phyloP scores from a whole-genome alignment of 1,139 yeast species.

The Arxiozyma slooffiae region DNA sequence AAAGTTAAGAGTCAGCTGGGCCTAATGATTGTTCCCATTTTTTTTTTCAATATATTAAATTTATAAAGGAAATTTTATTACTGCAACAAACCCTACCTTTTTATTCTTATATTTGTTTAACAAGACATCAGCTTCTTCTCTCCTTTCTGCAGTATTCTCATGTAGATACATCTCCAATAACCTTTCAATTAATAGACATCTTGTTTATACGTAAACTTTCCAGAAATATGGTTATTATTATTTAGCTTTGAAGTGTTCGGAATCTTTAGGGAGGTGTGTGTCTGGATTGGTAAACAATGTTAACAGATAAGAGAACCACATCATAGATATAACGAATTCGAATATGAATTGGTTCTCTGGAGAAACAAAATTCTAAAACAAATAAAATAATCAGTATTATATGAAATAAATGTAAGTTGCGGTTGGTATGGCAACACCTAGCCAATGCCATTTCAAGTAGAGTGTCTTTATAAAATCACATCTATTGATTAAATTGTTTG shows the following conservation, averaged over 20 bases:
- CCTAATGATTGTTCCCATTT: conserved; percentile 49
- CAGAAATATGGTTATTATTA: conserved; percentile 23
- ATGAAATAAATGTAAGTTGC: conserved; percentile 51
- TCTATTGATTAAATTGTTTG: neutral
- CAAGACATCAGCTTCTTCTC: conserved; percentile 12
- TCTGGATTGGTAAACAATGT: conserved; percentile 59
- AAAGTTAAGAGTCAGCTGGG: conserved; percentile 51
- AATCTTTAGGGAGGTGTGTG: conserved; percentile 44
- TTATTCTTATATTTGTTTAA: conserved; percentile 5
- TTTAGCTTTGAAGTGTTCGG: conserved; percentile 13
- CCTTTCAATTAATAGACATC: conserved; percentile 30
- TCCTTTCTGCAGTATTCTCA: conserved; percentile 6
- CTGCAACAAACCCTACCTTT: conserved; percentile 30
- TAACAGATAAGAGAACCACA: conserved; percentile 61
- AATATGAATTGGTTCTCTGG: conserved; percentile 38
- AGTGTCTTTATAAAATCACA: conserved; percentile 24
- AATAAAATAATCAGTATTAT: conserved; percentile 53
- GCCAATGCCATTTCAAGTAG: conserved; percentile 47
- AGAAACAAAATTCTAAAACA: conserved; percentile 39
- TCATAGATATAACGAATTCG: conserved; percentile 42
- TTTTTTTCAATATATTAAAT: conserved; percentile 42
- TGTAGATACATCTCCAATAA: conserved; percentile 17
- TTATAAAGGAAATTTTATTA: conserved; percentile 75
- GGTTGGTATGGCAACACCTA: conserved; percentile 60
- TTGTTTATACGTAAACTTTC: neutral